These are phyloP conservation scores for Moricandia moricandioides DNA, from an alignment of 345 rosid species.

Conservation along the genomic window DNA sequence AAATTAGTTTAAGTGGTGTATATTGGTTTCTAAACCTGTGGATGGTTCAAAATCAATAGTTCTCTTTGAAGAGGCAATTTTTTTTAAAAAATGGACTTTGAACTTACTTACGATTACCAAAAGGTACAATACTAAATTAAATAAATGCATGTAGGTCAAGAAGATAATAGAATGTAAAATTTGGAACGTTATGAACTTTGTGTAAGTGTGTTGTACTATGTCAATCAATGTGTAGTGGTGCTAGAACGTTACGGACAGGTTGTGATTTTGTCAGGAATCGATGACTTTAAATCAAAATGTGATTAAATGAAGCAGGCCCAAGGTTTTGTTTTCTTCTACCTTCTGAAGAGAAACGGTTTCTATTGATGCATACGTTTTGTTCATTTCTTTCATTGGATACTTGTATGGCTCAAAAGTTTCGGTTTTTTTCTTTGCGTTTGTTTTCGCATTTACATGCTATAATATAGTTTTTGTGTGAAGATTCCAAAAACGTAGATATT, in stretches of 20 bases:
- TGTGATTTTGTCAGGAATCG: conserved; percentile 33
- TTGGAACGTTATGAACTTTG: conserved; percentile 40
- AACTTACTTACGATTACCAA: conserved; percentile 28
- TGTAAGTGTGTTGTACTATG: conserved; percentile 31
- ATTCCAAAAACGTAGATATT: too few species aligned
- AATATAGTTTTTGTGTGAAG: too few species aligned
- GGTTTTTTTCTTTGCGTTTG: too few species aligned
- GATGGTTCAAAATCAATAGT: conserved; percentile 9
- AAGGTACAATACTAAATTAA: conserved; percentile 23
- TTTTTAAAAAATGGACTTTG: neutral
- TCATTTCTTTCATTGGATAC: conserved; percentile 27
- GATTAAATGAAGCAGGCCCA: conserved; percentile 38
- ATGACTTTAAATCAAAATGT: conserved; percentile 23
- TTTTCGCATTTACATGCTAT: too few species aligned
- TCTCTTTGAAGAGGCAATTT: neutral
- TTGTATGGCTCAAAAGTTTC: neutral
- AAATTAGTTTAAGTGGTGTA: neutral
- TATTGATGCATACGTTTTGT: conserved; percentile 31
- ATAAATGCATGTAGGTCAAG: conserved; percentile 24
- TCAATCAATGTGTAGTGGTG: conserved; percentile 38
- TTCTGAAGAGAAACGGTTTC: conserved; percentile 19
- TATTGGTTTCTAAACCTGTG: neutral
- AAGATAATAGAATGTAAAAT: conserved; percentile 31
- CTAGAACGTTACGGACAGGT: conserved; percentile 35
- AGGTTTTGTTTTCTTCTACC: conserved; percentile 28